Percentiles rank a stretch among this genome's conserved stretches.
Conservation (phyloP, 768 basidiomycete species). For the Rickenella mellea region DNA sequence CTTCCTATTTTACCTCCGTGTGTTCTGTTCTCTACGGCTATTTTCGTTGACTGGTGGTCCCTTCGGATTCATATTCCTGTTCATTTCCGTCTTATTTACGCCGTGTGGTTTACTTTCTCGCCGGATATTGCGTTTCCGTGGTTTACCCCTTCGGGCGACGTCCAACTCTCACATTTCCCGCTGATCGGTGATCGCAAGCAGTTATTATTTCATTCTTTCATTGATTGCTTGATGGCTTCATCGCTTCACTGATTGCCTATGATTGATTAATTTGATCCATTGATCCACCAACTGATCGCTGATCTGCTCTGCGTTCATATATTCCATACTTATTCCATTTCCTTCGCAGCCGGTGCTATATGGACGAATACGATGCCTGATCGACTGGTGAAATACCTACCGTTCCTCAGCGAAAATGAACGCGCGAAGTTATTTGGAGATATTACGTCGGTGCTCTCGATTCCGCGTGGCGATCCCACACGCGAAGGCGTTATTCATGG, state of each 20-base stretch:
- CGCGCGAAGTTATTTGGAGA: constrained; percentile 43
- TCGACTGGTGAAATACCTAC: constrained; percentile 46
- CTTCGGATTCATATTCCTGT: background rate
- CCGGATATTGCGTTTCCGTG: too few species aligned
- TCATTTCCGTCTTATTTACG: background rate
- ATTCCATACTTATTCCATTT: too few species aligned
- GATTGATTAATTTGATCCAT: too few species aligned
- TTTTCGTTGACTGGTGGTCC: background rate
- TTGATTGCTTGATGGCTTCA: background rate
- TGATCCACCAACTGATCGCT: too few species aligned
- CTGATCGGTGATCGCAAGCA: too few species aligned
- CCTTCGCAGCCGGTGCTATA: constrained; percentile 43
- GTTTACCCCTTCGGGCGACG: too few species aligned
- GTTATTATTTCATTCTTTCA: too few species aligned
- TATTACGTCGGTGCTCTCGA: constrained; percentile 39
- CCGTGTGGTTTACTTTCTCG: too few species aligned
- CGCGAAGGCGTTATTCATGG: constrained; percentile 55
- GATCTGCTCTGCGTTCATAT: too few species aligned
- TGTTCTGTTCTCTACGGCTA: constrained; percentile 2
- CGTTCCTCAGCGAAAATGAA: constrained; percentile 29
- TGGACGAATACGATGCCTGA: constrained; percentile 61
- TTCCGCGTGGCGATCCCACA: constrained; percentile 44
- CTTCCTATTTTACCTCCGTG: background rate
- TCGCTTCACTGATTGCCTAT: background rate
- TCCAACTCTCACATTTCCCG: too few species aligned